Evolutionary conservation across 2,329 filamentous ascomycete genomes (phyloP).

Genomic region (Simplicillium sp.): DNA sequence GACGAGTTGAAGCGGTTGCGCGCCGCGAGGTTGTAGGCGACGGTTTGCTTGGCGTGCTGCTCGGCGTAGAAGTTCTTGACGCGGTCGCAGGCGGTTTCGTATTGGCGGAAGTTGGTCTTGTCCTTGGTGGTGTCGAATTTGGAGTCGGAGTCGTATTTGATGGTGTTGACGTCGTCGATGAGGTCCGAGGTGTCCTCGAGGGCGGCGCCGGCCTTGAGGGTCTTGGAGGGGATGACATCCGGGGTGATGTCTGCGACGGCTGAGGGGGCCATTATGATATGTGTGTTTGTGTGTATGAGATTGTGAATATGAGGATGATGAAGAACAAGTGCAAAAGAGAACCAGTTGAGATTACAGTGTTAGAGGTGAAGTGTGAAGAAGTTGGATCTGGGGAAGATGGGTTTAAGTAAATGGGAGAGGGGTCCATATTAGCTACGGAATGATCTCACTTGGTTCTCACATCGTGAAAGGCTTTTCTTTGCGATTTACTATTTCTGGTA

Average conservation of each 20-base stretch:
- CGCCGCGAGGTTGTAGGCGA: slow-evolving; percentile 75
- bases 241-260: slow-evolving; percentile 10
- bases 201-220: slow-evolving; percentile 13
- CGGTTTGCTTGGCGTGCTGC: slow-evolving; percentile 62
- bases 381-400: not conserved
- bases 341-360: no score
- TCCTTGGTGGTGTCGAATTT: slow-evolving; percentile 68
- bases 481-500: not conserved
- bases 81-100: slow-evolving; percentile 71
- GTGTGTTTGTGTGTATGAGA: not conserved
- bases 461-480: no score
- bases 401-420: not conserved
- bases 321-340: no score
- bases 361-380: not conserved
- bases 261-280: slow-evolving; percentile 15
- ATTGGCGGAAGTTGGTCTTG: slow-evolving; percentile 74
- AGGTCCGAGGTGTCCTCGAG: slow-evolving; percentile 41
- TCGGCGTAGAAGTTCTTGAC: slow-evolving; percentile 82
- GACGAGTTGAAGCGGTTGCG: slow-evolving; percentile 51
- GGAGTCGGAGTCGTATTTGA: slow-evolving; percentile 43
- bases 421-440: not conserved
- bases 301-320: no score
- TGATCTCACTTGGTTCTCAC: no score
- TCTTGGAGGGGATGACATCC: slow-evolving; percentile 6
- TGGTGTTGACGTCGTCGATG: slow-evolving; percentile 42